A percentile compares a stretch with the other conserved stretches of the same genome.
phyloP scores from a whole-genome alignment of 257 asterid species.

The Solanum habrochaites region DNA sequence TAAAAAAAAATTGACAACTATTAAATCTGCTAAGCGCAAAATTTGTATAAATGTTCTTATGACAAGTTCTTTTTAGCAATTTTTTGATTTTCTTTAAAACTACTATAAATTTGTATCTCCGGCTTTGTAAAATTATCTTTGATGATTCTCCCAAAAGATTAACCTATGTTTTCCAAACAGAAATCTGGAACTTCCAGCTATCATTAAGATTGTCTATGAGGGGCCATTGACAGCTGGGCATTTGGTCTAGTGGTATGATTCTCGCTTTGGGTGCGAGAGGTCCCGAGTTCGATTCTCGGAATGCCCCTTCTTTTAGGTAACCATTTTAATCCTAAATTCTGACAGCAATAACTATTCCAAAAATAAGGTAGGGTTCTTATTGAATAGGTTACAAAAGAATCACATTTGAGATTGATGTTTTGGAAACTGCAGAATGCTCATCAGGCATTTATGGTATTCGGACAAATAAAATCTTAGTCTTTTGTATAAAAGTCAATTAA shows the following conservation, averaged over 20 bases:
- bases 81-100: too few species aligned
- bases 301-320: conserved; percentile 44
- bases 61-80: too few species aligned
- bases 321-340: neutral
- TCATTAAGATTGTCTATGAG: too few species aligned
- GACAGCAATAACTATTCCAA: neutral
- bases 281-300: conserved; percentile 72
- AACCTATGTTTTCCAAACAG: too few species aligned
- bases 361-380: neutral
- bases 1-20: too few species aligned
- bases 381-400: neutral
- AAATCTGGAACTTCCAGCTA: too few species aligned
- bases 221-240: conserved; percentile 14
- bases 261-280: conserved; percentile 85
- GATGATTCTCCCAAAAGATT: too few species aligned
- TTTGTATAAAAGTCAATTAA: neutral
- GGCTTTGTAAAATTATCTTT: too few species aligned
- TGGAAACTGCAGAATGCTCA: neutral
- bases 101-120: too few species aligned
- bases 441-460: neutral
- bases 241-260: conserved; percentile 91
- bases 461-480: neutral
- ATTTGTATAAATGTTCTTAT: too few species aligned
- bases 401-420: neutral
- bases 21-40: too few species aligned